Conservation (phyloP, 2,329 filamentous ascomycete genomes). For the Colletotrichum euphorbiae region DNA sequence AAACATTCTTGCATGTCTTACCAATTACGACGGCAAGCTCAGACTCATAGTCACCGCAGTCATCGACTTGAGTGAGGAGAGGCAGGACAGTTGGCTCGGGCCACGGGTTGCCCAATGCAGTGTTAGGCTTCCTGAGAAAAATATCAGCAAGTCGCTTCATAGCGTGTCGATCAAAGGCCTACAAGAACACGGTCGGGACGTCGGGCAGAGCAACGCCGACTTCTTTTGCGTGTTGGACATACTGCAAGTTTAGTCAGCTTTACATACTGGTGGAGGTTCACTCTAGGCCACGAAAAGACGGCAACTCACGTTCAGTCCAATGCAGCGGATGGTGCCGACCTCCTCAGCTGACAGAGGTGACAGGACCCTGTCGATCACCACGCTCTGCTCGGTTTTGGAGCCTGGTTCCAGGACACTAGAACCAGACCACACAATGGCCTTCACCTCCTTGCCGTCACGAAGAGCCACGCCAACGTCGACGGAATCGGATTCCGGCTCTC, state of each 20-base stretch:
- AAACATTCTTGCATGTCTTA: slow-evolving; percentile 62
- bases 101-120: slow-evolving; percentile 66
- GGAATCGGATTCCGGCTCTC: slow-evolving; percentile 63
- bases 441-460: slow-evolving; percentile 66
- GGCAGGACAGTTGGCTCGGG: slow-evolving; percentile 63
- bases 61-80: slow-evolving; percentile 59
- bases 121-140: slow-evolving; percentile 59
- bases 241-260: slow-evolving; percentile 42
- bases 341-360: slow-evolving; percentile 53
- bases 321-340: slow-evolving; percentile 56
- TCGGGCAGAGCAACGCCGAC: slow-evolving; percentile 63
- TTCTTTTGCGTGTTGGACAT: slow-evolving; percentile 56
- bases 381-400: slow-evolving; percentile 58
- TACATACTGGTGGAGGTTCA: not conserved
- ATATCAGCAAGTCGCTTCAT: not conserved
- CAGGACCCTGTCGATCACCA: slow-evolving; percentile 60
- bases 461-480: slow-evolving; percentile 69
- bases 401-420: slow-evolving; percentile 68
- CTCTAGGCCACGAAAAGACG: slow-evolving; percentile 29
- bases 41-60: slow-evolving; percentile 69
- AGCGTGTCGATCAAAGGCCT: not conserved
- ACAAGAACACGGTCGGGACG: slow-evolving; percentile 68
- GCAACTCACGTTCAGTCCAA: slow-evolving; percentile 64
- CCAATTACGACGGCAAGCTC: slow-evolving; percentile 69
- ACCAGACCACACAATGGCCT: slow-evolving; percentile 68